Evolutionary conservation across 768 basidiomycete species (phyloP).

Genomic region (Rhizopogon vinicolor): DNA sequence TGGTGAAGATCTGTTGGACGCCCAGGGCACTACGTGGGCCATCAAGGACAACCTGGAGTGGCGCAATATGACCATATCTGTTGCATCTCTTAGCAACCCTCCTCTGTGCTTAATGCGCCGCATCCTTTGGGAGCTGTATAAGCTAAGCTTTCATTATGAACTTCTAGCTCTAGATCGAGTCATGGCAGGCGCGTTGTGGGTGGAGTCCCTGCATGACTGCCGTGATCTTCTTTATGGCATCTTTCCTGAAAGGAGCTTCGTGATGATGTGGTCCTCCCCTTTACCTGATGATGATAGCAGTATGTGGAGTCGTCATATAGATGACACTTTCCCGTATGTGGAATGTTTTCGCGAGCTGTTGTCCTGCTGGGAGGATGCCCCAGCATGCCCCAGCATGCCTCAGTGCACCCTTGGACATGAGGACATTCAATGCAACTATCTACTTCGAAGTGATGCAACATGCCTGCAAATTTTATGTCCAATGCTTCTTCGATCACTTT

Average conservation of each 20-base stretch:
- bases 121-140: too few species aligned
- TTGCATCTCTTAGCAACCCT: background rate
- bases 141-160: slow-evolving; percentile 16
- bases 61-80: background rate
- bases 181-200: slow-evolving; percentile 5
- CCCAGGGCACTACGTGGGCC: background rate
- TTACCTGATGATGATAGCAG: background rate
- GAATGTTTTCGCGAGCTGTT: background rate
- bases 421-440: background rate
- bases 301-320: background rate
- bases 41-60: background rate
- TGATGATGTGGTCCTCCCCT: background rate
- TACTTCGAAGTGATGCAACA: background rate
- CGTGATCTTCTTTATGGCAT: slow-evolving; percentile 1
- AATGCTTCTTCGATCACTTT: slow-evolving; percentile 5
- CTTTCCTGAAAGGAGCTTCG: background rate
- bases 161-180: slow-evolving; percentile 13
- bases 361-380: background rate
- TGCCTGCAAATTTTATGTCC: background rate
- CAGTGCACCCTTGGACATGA: background rate
- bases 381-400: background rate
- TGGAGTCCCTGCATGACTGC: background rate
- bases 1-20: background rate
- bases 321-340: background rate
- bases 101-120: slow-evolving; percentile 3